Percentiles rank a stretch among this genome's conserved stretches.
Evolutionary conservation across 768 basidiomycete species (phyloP).

Genomic region (Pholiota conissans): DNA sequence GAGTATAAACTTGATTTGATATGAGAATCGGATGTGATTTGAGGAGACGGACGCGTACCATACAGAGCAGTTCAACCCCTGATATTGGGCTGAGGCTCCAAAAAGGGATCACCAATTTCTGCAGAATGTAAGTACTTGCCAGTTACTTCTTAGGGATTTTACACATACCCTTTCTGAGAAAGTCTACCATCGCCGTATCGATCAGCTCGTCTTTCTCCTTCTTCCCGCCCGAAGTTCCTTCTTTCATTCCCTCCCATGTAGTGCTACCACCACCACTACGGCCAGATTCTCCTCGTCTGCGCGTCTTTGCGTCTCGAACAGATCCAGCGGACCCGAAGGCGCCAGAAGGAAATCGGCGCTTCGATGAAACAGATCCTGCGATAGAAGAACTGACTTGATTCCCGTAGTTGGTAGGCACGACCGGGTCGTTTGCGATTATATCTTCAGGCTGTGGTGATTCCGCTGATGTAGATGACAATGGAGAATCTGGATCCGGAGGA

Average conservation of each 20-base stretch:
- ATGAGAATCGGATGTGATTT: background rate
- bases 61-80: conserved; percentile 4
- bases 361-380: conserved; percentile 34
- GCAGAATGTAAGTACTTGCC: conserved; percentile 4
- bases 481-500: conserved; percentile 40
- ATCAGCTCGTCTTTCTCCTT: conserved; percentile 59
- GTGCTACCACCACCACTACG: conserved; percentile 15
- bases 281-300: conserved; percentile 45
- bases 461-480: conserved; percentile 40
- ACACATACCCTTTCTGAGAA: conserved; percentile 51
- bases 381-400: conserved; percentile 36
- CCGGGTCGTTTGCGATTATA: conserved; percentile 16
- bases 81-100: conserved; percentile 29
- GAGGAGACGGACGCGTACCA: background rate
- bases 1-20: background rate
- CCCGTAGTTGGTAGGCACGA: conserved; percentile 17
- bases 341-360: conserved; percentile 53
- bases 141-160: background rate
- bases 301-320: conserved; percentile 49
- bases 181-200: conserved; percentile 49
- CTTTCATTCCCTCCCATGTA: conserved; percentile 25
- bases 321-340: conserved; percentile 40
- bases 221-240: conserved; percentile 34
- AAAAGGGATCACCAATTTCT: conserved; percentile 61
- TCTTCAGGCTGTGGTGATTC: conserved; percentile 47